Percentiles rank a stretch among this genome's conserved stretches.
Conservation (phyloP, 2,329 filamentous ascomycete species). For the Aspergillus ochraceoroseus region DNA sequence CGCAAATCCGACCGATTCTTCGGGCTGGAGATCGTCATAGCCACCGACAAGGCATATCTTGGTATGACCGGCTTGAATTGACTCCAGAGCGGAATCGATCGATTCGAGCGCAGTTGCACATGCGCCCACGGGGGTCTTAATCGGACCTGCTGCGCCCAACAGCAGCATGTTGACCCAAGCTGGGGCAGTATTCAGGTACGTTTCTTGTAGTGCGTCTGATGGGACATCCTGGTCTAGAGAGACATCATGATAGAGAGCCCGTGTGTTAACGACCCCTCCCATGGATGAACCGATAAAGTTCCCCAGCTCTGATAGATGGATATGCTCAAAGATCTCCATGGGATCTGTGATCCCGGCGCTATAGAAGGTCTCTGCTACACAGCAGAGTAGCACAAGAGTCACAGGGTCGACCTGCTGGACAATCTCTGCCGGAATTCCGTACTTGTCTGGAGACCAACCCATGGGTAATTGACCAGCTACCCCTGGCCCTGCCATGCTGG, state of each 20-base stretch:
- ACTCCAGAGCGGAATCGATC: slow-evolving; percentile 90
- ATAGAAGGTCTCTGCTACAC: slow-evolving; percentile 79
- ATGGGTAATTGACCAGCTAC: slow-evolving; percentile 92
- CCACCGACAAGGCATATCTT: slow-evolving; percentile 91
- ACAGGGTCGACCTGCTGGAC: slow-evolving; percentile 92
- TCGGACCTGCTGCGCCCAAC: slow-evolving; percentile 86
- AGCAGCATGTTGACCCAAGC: slow-evolving; percentile 99
- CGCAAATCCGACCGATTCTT: slow-evolving; percentile 95
- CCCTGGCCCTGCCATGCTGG: background rate
- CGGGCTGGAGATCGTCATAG: slow-evolving; percentile 95
- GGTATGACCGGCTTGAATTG: slow-evolving; percentile 92
- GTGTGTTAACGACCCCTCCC: slow-evolving; percentile 79
- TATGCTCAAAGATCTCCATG: slow-evolving; percentile 99
- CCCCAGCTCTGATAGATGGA: slow-evolving; percentile 90
- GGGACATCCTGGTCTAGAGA: slow-evolving; percentile 90
- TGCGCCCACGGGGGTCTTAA: slow-evolving; percentile 93
- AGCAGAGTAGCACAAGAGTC: slow-evolving; percentile 88
- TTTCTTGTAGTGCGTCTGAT: slow-evolving; percentile 95
- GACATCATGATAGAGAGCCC: slow-evolving; percentile 92
- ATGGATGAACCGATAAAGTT: slow-evolving; percentile 96
- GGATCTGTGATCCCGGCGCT: slow-evolving; percentile 90
- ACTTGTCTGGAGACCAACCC: slow-evolving; percentile 89
- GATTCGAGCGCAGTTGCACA: slow-evolving; percentile 94
- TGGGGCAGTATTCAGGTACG: slow-evolving; percentile 98
- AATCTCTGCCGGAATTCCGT: slow-evolving; percentile 91